A percentile compares a stretch with the other conserved stretches of the same genome.
Conservation (phyloP, 768 basidiomycete species). For the Calocera viscosa region DNA sequence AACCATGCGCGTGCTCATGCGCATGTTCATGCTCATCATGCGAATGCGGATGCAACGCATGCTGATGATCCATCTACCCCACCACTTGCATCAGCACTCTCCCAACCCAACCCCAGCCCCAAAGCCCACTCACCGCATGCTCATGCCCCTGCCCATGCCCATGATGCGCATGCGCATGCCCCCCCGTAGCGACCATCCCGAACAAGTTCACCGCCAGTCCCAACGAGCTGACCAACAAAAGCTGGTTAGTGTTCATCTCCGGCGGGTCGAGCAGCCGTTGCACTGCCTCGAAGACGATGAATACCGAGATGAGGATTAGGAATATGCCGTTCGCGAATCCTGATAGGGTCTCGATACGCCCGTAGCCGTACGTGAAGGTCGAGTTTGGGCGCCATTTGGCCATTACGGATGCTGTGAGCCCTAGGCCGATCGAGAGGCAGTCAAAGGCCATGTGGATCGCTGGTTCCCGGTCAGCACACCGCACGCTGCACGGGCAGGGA, state of each 20-base stretch:
- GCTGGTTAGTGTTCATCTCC: constrained; percentile 92
- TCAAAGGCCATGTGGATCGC: constrained; percentile 99
- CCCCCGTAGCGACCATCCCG: constrained; percentile 98
- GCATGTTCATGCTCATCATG: constrained; percentile 20
- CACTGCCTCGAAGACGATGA: constrained; percentile 96
- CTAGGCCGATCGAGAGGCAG: constrained; percentile 92
- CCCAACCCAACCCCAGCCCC: too few species aligned
- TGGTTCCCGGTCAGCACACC: constrained; percentile 26
- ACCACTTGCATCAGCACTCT: too few species aligned
- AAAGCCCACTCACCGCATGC: too few species aligned
- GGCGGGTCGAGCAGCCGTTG: constrained; percentile 93
- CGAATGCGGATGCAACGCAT: constrained; percentile 23
- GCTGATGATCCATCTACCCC: constrained; percentile 17
- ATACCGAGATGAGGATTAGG: constrained; percentile 84
- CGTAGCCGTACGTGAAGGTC: constrained; percentile 91
- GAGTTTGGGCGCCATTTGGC: constrained; percentile 95
- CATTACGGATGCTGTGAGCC: constrained; percentile 92
- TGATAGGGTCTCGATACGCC: constrained; percentile 90
- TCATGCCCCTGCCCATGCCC: constrained; percentile 47
- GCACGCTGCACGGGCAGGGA: constrained; percentile 11
- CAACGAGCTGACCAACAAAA: constrained; percentile 75
- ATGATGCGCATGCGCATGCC: constrained; percentile 83
- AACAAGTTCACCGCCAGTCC: constrained; percentile 91
- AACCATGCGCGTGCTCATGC: constrained; percentile 2
- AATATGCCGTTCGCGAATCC: constrained; percentile 98